phyloP scores from a whole-genome alignment of 257 asterid species.

The Lycium barbarum region DNA sequence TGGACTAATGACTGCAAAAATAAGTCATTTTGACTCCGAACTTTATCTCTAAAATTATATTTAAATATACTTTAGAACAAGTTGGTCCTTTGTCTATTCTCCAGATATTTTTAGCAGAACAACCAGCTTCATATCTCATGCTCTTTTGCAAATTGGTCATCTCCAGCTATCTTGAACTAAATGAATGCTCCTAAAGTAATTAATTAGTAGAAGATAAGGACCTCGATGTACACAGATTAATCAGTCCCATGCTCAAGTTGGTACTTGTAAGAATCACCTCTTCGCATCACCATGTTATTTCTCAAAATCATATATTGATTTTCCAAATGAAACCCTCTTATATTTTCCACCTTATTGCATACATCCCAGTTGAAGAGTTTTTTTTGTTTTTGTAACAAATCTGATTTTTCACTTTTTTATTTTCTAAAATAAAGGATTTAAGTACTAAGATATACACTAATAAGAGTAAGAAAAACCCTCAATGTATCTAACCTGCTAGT shows the following conservation, averaged over 20 bases:
- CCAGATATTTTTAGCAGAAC: not conserved
- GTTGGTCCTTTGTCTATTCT: not conserved
- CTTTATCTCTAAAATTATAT: no score
- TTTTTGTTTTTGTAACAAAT: not conserved
- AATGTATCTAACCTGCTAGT: no score
- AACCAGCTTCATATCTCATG: not conserved
- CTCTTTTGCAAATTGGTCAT: not conserved
- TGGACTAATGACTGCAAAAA: no score
- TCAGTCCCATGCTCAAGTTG: not conserved
- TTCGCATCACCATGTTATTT: not conserved
- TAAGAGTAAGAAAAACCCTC: not conserved
- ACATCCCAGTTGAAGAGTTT: not conserved
- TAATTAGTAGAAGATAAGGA: no score
- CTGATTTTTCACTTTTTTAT: not conserved
- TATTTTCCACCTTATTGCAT: not conserved
- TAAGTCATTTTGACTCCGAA: no score
- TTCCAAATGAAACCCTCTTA: not conserved
- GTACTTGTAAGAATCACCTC: not conserved
- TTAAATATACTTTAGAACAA: conserved; percentile 6
- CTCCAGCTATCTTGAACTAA: not conserved
- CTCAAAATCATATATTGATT: not conserved
- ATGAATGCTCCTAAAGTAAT: not conserved
- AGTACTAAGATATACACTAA: not conserved
- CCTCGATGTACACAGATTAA: not conserved
- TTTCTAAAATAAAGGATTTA: conserved; percentile 6